Evolutionary conservation across 805 yeast genomes (phyloP).

Genomic region (Candida gorgasii): DNA sequence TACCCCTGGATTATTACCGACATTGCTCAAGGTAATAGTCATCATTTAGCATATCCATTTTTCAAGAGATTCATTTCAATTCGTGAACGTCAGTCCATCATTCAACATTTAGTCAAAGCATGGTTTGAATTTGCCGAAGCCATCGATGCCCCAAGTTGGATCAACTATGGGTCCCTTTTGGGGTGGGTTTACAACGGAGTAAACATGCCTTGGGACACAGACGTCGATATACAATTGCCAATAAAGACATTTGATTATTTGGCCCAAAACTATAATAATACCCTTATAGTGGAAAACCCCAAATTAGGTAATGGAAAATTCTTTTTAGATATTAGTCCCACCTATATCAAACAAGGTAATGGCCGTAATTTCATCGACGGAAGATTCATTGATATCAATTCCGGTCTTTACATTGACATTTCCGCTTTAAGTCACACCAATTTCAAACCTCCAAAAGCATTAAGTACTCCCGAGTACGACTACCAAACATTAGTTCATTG

Average conservation of each 20-base stretch:
- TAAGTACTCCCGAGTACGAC: slow-evolving; percentile 11
- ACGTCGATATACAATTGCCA: slow-evolving; percentile 31
- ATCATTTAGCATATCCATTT: slow-evolving; percentile 37
- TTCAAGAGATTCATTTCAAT: slow-evolving; percentile 36
- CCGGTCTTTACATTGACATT: slow-evolving; percentile 48
- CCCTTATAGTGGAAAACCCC: slow-evolving; percentile 29
- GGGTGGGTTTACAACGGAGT: slow-evolving; percentile 35
- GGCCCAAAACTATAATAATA: slow-evolving; percentile 25
- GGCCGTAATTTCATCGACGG: slow-evolving; percentile 43
- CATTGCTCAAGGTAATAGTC: slow-evolving; percentile 33
- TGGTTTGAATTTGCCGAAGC: slow-evolving; percentile 41
- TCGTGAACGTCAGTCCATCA: slow-evolving; percentile 36
- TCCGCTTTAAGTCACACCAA: slow-evolving; percentile 36
- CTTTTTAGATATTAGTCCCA: slow-evolving; percentile 26
- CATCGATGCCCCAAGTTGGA: slow-evolving; percentile 28
- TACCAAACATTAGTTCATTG: slow-evolving; percentile 32
- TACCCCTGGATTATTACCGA: slow-evolving; percentile 43
- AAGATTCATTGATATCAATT: slow-evolving; percentile 35
- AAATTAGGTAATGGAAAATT: slow-evolving; percentile 31
- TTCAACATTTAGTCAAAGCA: slow-evolving; percentile 37
- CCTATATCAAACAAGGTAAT: slow-evolving; percentile 37
- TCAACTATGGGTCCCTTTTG: slow-evolving; percentile 29
- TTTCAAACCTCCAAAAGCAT: slow-evolving; percentile 20
- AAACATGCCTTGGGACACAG: slow-evolving; percentile 35
- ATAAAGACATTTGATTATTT: slow-evolving; percentile 24